A percentile compares a stretch with the other conserved stretches of the same genome.
phyloP scores from a whole-genome alignment of 441 rosid species.

The Brassica hybrid region DNA sequence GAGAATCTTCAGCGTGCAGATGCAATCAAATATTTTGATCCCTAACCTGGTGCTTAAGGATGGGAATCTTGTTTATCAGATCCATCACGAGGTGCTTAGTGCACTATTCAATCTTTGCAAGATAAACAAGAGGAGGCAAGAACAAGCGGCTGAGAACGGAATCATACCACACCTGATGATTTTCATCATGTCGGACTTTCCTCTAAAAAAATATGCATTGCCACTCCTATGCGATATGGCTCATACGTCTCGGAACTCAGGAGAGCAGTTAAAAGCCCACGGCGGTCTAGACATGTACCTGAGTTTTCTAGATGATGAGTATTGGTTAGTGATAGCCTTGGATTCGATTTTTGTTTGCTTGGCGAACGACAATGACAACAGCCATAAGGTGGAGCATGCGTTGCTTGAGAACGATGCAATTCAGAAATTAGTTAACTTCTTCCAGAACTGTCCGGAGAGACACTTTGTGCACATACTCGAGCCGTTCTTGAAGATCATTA shows the following conservation, averaged over 20 bases:
- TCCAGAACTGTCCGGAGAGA: slow-evolving; percentile 87
- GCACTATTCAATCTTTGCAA: slow-evolving; percentile 70
- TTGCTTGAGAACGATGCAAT: slow-evolving; percentile 76
- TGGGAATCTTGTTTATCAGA: too few relatives aligned
- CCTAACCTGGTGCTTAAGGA: too few relatives aligned
- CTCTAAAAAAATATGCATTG: too few relatives aligned
- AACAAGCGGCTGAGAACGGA: too few relatives aligned
- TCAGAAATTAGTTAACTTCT: slow-evolving; percentile 83
- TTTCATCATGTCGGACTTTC: too few relatives aligned
- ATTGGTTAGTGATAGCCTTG: slow-evolving; percentile 87
- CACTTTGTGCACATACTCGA: slow-evolving; percentile 92
- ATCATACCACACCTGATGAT: too few relatives aligned
- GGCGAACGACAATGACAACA: slow-evolving; percentile 46
- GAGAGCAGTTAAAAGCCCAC: slow-evolving; percentile 94
- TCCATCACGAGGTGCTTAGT: too few relatives aligned
- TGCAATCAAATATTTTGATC: slow-evolving; percentile 86
- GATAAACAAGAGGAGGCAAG: too few relatives aligned
- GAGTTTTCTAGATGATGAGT: slow-evolving; percentile 79
- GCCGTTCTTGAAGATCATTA: slow-evolving; percentile 91
- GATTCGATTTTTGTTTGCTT: slow-evolving; percentile 94
- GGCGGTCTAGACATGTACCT: slow-evolving; percentile 89
- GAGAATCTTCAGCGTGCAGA: slow-evolving; percentile 96
- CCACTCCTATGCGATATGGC: slow-evolving; percentile 77
- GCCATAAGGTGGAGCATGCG: too few relatives aligned
- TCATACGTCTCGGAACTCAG: slow-evolving; percentile 91